Evolutionary conservation across 2,329 filamentous ascomycete genomes (phyloP).

Genomic region (Fusarium sp.): DNA sequence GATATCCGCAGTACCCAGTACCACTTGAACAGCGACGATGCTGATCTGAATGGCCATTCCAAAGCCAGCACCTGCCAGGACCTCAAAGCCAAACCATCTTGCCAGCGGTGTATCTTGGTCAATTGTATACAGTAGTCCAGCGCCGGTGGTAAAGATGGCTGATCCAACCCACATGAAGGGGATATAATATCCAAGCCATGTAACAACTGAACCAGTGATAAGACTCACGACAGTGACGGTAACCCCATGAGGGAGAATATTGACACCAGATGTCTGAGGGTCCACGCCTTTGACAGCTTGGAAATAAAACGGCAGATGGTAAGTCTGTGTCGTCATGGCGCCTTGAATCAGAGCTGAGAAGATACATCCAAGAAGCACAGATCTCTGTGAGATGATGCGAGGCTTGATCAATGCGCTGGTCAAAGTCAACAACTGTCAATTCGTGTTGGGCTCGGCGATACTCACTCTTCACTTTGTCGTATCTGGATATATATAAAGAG

Average conservation of each 20-base stretch:
- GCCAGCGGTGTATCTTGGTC: conserved; percentile 47
- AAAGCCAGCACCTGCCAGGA: conserved; percentile 56
- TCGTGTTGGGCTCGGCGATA: rapidly evolving
- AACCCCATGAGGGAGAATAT: conserved; percentile 37
- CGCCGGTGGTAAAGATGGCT: conserved; percentile 25
- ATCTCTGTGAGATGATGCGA: conserved; percentile 28
- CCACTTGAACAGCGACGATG: conserved; percentile 58
- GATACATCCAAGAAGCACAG: conserved; percentile 27
- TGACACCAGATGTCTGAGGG: conserved; percentile 31
- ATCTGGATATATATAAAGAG: conserved; percentile 31
- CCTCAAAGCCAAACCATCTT: conserved; percentile 60
- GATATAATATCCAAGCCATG: conserved; percentile 30
- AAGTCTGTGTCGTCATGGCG: conserved; percentile 39
- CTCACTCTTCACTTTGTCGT: conserved; percentile 30
- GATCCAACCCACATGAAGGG: conserved; percentile 42
- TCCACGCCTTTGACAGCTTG: conserved; percentile 39
- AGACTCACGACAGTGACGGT: conserved; percentile 27
- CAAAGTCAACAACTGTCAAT: not conserved
- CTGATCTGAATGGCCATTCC: conserved; percentile 58
- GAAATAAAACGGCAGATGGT: conserved; percentile 42
- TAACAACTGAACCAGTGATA: conserved; percentile 26
- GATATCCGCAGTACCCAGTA: conserved; percentile 55
- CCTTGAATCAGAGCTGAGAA: conserved; percentile 41
- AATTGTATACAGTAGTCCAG: conserved; percentile 40
- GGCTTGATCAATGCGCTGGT: conserved; percentile 31